A percentile compares a stretch with the other conserved stretches of the same genome.
Conservation (phyloP, 805 yeast genomes). For the Zygosaccharomyces bailii region DNA sequence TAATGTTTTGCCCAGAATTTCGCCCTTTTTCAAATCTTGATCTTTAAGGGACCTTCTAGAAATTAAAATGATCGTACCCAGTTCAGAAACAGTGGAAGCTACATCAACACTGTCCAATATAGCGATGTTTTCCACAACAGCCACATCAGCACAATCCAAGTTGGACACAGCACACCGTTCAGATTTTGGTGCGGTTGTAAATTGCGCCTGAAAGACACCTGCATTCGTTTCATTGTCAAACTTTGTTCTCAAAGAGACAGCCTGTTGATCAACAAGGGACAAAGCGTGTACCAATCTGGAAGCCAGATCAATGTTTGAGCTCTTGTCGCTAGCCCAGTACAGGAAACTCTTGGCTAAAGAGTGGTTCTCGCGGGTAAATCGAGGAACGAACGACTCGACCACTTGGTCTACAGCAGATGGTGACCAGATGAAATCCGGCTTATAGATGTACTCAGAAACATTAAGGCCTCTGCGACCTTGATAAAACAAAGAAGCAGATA, state of each 20-base stretch:
- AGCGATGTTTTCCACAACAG: slow-evolving; percentile 57
- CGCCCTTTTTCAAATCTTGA: slow-evolving; percentile 36
- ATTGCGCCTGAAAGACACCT: slow-evolving; percentile 71
- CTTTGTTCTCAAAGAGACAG: slow-evolving; percentile 55
- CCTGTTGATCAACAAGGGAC: slow-evolving; percentile 55
- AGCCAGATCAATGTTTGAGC: slow-evolving; percentile 52
- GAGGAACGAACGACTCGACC: slow-evolving; percentile 40
- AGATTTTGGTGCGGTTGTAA: slow-evolving; percentile 38
- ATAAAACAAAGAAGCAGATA: slow-evolving; percentile 65
- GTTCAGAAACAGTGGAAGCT: slow-evolving; percentile 52
- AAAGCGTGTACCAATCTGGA: slow-evolving; percentile 64
- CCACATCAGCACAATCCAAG: slow-evolving; percentile 60
- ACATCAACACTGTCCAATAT: slow-evolving; percentile 60
- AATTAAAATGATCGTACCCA: slow-evolving; percentile 51
- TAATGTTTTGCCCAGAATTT: slow-evolving; percentile 50
- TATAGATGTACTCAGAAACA: slow-evolving; percentile 52
- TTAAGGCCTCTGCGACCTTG: slow-evolving; percentile 35
- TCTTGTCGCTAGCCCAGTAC: slow-evolving; percentile 69
- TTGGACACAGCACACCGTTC: slow-evolving; percentile 24
- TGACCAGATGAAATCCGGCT: slow-evolving; percentile 55
- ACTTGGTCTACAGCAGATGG: slow-evolving; percentile 50
- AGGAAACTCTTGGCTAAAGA: slow-evolving; percentile 37
- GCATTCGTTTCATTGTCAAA: slow-evolving; percentile 71
- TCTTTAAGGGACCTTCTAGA: slow-evolving; percentile 33
- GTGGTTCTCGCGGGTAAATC: slow-evolving; percentile 17